A percentile compares a stretch with the other conserved stretches of the same genome.
These are phyloP conservation scores for Clohesyomyces aquaticus DNA, from an alignment of 495 filamentous ascomycete genomes.

Conservation along the genomic window DNA sequence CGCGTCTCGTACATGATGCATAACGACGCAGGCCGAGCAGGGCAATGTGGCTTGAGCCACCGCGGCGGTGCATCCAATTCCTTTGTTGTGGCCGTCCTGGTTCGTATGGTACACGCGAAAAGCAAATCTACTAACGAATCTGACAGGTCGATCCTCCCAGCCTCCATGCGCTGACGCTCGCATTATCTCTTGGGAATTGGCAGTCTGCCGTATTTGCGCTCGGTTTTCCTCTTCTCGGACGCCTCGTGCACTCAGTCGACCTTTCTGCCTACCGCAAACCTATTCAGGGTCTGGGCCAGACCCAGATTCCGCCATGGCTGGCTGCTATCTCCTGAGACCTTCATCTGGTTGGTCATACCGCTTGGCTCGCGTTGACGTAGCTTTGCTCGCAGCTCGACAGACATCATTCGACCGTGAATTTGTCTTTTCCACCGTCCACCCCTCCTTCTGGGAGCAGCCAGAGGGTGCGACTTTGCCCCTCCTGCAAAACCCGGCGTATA, in stretches of 20 bases:
- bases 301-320: constrained; percentile 10
- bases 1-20: background rate
- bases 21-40: background rate
- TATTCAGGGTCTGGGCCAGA: background rate
- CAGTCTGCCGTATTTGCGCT: too few species aligned
- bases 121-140: background rate
- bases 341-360: background rate
- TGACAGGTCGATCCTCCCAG: background rate
- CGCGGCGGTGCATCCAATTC: constrained; percentile 8
- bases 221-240: background rate
- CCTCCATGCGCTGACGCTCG: too few species aligned
- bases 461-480: too few species aligned
- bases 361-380: too few species aligned
- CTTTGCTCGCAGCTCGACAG: too few species aligned
- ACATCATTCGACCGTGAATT: background rate
- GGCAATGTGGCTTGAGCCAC: background rate
- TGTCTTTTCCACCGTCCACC: background rate
- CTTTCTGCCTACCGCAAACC: background rate
- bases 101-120: background rate
- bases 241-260: background rate
- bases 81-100: background rate
- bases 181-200: too few species aligned
- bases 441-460: background rate
- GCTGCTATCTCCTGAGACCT: constrained; percentile 6
- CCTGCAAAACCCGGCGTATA: background rate